phyloP scores from a whole-genome alignment of 2,329 filamentous ascomycete species.

The Fusarium brevicatenulatum region DNA sequence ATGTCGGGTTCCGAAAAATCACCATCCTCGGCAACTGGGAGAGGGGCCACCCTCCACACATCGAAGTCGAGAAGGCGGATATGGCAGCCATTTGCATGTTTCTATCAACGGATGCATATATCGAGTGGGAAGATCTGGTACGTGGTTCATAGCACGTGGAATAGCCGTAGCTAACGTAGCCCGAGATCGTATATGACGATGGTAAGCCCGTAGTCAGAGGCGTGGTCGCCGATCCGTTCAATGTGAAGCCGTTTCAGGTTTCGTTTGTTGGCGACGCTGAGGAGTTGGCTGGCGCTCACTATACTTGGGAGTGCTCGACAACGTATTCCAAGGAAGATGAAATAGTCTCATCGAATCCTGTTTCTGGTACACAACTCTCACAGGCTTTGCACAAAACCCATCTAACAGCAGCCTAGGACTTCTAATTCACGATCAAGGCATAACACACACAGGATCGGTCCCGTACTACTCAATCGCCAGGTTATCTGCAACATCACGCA shows the following conservation, averaged over 20 bases:
- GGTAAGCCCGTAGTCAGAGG: slow-evolving; percentile 59
- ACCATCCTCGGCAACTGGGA: slow-evolving; percentile 53
- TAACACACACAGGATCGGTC: slow-evolving; percentile 38
- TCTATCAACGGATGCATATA: slow-evolving; percentile 62
- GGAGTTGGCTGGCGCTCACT: slow-evolving; percentile 49
- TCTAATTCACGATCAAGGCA: slow-evolving; percentile 53
- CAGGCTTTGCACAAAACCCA: not conserved
- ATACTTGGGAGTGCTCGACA: slow-evolving; percentile 57
- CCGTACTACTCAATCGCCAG: slow-evolving; percentile 65
- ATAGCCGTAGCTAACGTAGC: slow-evolving; percentile 11
- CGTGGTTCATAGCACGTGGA: not conserved
- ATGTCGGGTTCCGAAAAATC: slow-evolving; percentile 65
- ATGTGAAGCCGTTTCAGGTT: slow-evolving; percentile 62
- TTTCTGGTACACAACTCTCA: slow-evolving; percentile 20
- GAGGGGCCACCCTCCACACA: slow-evolving; percentile 48
- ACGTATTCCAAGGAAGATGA: slow-evolving; percentile 52
- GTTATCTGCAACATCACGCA: slow-evolving; percentile 62
- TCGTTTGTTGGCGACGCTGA: slow-evolving; percentile 48
- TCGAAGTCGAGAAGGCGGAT: slow-evolving; percentile 56
- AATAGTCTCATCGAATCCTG: slow-evolving; percentile 48
- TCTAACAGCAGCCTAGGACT: slow-evolving; percentile 52
- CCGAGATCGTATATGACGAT: slow-evolving; percentile 56
- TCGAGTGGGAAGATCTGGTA: slow-evolving; percentile 66
- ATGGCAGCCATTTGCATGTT: slow-evolving; percentile 60
- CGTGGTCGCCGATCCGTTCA: slow-evolving; percentile 63